Evolutionary conservation across 192 early-diverging fungal species (phyloP).

Genomic region (Linnemannia exigua): DNA sequence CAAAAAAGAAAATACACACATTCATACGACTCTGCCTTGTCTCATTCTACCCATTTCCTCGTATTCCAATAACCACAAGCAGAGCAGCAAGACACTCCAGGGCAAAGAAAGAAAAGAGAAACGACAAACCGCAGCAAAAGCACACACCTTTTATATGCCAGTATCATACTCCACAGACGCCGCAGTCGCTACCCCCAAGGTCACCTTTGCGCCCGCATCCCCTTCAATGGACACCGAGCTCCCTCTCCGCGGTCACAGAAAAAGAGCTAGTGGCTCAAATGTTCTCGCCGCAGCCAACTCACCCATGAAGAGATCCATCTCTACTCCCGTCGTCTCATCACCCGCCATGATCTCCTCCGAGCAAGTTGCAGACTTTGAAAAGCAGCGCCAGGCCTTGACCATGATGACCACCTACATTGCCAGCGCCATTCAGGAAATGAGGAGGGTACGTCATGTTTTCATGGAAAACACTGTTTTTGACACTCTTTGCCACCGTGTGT

Average conservation of each 20-base stretch:
- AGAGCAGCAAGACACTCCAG: neutral
- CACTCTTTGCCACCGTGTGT: neutral
- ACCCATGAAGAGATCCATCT: slow-evolving; percentile 43
- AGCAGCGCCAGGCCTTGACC: slow-evolving; percentile 38
- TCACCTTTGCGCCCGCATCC: slow-evolving; percentile 14
- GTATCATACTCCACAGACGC: slow-evolving; percentile 28
- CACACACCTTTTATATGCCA: slow-evolving; percentile 20
- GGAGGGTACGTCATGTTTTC: slow-evolving; percentile 27
- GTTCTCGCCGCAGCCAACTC: slow-evolving; percentile 9
- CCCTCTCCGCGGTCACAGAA: slow-evolving; percentile 18
- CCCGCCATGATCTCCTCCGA: slow-evolving; percentile 40
- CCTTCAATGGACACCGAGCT: neutral
- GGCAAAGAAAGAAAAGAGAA: neutral
- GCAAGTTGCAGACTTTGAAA: slow-evolving; percentile 42
- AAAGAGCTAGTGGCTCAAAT: slow-evolving; percentile 35
- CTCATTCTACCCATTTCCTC: neutral
- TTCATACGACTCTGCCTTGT: neutral
- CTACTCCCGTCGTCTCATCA: slow-evolving; percentile 33
- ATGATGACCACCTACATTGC: slow-evolving; percentile 53
- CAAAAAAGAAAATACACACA: neutral
- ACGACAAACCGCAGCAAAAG: slow-evolving; percentile 10
- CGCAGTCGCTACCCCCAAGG: slow-evolving; percentile 24
- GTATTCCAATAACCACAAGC: neutral
- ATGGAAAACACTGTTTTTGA: neutral
- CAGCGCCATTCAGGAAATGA: slow-evolving; percentile 47